Percentiles rank a stretch among this genome's conserved stretches.
phyloP scores from a whole-genome alignment of 371 early-diverging fungal species.

The Syncephalastrum monosporum region DNA sequence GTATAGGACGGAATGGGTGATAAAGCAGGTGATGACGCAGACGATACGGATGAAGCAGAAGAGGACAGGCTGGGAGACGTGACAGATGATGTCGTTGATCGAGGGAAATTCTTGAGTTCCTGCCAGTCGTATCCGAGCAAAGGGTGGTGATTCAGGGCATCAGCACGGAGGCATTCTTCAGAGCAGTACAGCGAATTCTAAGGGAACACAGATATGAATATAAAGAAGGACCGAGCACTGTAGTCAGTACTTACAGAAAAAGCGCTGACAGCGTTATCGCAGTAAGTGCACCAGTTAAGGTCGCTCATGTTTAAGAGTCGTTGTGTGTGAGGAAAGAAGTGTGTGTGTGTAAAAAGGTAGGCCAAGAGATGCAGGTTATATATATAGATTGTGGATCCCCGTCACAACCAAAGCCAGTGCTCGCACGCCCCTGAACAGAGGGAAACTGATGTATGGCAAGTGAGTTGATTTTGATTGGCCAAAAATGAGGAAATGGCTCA shows the following conservation, averaged over 20 bases:
- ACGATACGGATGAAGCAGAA: slow-evolving; percentile 4
- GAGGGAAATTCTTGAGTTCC: slow-evolving; percentile 30
- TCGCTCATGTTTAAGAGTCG: slow-evolving; percentile 15
- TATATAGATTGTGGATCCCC: no score
- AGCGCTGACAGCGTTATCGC: slow-evolving; percentile 24
- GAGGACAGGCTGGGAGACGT: slow-evolving; percentile 1
- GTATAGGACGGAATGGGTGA: background rate
- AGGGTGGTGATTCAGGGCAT: slow-evolving; percentile 26
- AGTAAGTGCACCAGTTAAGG: slow-evolving; percentile 22
- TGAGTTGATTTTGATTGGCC: no score
- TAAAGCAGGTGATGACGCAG: background rate
- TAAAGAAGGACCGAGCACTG: background rate
- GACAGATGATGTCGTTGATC: slow-evolving; percentile 11
- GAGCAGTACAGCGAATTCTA: slow-evolving; percentile 36
- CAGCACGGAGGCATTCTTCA: slow-evolving; percentile 26
- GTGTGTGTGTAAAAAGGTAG: background rate
- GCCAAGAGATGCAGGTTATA: background rate
- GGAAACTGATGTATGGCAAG: no score
- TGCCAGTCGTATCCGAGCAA: slow-evolving; percentile 31
- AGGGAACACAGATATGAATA: background rate
- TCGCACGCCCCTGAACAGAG: no score
- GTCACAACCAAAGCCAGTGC: no score
- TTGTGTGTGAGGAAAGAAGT: slow-evolving; percentile 1
- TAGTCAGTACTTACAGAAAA: slow-evolving; percentile 17
- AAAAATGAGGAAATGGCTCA: no score